A percentile compares a stretch with the other conserved stretches of the same genome.
phyloP scores from a whole-genome alignment of 2,329 filamentous ascomycete species.

The Fusarium coicis region DNA sequence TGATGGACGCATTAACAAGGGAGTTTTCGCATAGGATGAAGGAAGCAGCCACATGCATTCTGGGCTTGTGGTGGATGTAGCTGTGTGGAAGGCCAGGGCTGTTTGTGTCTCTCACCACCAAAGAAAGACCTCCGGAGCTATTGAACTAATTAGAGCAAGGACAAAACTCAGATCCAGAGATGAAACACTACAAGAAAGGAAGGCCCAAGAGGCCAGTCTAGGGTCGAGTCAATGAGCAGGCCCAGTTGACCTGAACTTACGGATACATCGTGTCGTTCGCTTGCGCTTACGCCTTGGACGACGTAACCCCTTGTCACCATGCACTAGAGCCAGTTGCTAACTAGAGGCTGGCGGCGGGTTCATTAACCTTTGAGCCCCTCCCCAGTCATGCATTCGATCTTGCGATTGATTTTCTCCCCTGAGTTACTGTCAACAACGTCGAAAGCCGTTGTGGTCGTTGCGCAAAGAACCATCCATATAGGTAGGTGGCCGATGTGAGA shows the following conservation, averaged over 20 bases:
- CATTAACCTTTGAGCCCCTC: constrained; percentile 29
- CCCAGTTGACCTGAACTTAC: constrained; percentile 12
- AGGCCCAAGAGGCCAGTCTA: constrained; percentile 8
- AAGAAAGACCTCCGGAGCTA: constrained; percentile 14
- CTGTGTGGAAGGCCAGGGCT: background rate
- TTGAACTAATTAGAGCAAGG: background rate
- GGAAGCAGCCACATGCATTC: constrained; percentile 11
- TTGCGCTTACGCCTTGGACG: constrained; percentile 9
- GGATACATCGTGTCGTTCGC: constrained; percentile 2
- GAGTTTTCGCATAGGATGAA: constrained; percentile 9
- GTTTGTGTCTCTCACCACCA: constrained; percentile 11
- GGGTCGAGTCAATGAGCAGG: constrained; percentile 2
- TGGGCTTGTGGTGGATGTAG: constrained; percentile 12
- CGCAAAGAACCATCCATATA: background rate
- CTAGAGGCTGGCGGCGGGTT: constrained; percentile 12
- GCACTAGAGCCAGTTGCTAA: constrained; percentile 19
- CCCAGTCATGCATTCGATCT: background rate
- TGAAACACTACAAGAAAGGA: constrained; percentile 19
- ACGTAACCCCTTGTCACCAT: constrained; percentile 23
- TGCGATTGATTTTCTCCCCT: constrained; percentile 3
- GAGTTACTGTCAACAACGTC: constrained; percentile 3
- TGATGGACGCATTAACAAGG: background rate
- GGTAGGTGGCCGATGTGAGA: constrained; percentile 11
- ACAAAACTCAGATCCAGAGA: constrained; percentile 15
- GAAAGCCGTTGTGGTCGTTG: background rate